phyloP scores from a whole-genome alignment of 2,329 filamentous ascomycete genomes.

The Chaetomium sp. region DNA sequence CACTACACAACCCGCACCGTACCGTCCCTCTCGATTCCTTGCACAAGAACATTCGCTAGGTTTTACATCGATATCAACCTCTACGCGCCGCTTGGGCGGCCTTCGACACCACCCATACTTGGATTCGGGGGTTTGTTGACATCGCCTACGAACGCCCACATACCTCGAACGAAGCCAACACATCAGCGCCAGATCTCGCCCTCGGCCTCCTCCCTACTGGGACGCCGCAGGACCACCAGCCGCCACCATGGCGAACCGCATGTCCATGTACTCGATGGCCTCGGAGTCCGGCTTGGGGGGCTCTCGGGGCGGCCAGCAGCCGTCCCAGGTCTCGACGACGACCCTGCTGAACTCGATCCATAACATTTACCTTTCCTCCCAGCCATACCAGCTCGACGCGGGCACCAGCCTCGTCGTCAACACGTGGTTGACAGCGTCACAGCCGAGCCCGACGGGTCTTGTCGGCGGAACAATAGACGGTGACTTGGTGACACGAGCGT shows the following conservation, averaged over 20 bases:
- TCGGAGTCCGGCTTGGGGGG: constrained; percentile 54
- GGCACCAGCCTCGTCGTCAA: constrained; percentile 91
- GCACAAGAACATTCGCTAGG: constrained; percentile 11
- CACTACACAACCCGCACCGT: constrained; percentile 6
- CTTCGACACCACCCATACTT: not conserved
- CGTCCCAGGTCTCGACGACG: constrained; percentile 81
- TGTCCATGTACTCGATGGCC: constrained; percentile 62
- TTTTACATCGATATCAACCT: constrained; percentile 3
- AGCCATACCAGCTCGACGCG: constrained; percentile 81
- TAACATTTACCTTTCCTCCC: constrained; percentile 73
- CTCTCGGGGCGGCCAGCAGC: constrained; percentile 56
- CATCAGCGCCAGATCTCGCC: not conserved
- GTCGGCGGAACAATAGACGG: constrained; percentile 74
- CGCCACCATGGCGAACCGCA: constrained; percentile 52
- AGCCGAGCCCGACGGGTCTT: constrained; percentile 60
- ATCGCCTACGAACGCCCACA: not conserved
- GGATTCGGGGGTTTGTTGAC: not conserved
- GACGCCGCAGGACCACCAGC: constrained; percentile 25
- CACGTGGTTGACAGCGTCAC: constrained; percentile 82
- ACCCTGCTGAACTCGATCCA: constrained; percentile 89
- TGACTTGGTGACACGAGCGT: constrained; percentile 71
- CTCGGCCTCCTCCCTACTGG: constrained; percentile 25
- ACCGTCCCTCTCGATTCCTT: not conserved
- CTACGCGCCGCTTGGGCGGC: not conserved
- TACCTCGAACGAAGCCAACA: not conserved